Conservation (phyloP, 1,284 basidiomycete species). For the Neonothopanus nambi region DNA sequence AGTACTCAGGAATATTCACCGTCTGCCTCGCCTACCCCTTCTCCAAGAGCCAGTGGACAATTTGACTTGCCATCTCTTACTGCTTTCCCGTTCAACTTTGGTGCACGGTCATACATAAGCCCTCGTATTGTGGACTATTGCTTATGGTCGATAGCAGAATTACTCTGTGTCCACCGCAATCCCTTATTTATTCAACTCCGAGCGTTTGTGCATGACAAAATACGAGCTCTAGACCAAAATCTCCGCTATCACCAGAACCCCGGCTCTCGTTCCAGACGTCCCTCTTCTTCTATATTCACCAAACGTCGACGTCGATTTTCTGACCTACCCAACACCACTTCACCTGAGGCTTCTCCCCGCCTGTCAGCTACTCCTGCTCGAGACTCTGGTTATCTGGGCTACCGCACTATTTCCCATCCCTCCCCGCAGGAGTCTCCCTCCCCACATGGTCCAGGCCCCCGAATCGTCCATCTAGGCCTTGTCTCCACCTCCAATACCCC, state of each 20-base stretch:
- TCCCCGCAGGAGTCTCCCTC: background rate
- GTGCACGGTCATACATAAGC: constrained; percentile 27
- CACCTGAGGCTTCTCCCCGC: constrained; percentile 53
- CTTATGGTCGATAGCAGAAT: constrained; percentile 73
- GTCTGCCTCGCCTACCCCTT: constrained; percentile 44
- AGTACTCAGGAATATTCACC: constrained; percentile 39
- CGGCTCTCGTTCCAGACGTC: constrained; percentile 39
- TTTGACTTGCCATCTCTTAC: constrained; percentile 31
- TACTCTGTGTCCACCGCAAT: constrained; percentile 61
- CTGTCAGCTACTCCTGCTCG: constrained; percentile 29
- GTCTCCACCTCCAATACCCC: constrained; percentile 37
- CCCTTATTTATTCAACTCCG: constrained; percentile 69
- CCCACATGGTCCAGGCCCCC: constrained; percentile 33
- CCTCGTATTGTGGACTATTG: constrained; percentile 72
- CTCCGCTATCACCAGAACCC: constrained; percentile 35
- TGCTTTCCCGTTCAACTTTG: constrained; percentile 19
- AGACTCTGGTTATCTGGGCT: constrained; percentile 3
- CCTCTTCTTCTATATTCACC: constrained; percentile 39
- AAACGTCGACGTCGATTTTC: constrained; percentile 24
- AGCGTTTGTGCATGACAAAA: constrained; percentile 61
- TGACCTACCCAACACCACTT: constrained; percentile 30
- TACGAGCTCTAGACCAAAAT: constrained; percentile 50
- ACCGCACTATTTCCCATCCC: background rate
- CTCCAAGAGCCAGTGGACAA: constrained; percentile 39
- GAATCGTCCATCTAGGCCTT: constrained; percentile 65